Conservation (phyloP, 2,329 filamentous ascomycete genomes). For the Diaporthe caulivora region DNA sequence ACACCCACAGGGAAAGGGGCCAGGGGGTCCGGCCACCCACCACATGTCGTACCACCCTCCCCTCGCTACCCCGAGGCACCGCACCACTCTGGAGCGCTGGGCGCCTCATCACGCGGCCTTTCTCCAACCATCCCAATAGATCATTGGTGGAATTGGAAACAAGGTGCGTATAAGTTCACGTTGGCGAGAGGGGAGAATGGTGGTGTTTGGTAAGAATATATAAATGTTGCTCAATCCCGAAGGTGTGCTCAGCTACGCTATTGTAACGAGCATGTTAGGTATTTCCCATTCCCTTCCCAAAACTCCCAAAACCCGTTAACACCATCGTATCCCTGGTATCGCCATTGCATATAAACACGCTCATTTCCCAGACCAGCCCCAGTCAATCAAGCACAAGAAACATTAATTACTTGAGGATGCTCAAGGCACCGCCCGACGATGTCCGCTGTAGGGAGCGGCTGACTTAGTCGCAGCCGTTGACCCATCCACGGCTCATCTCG, state of each 20-base stretch:
- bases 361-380: constrained; percentile 13
- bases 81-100: constrained; percentile 10
- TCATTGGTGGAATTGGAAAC: constrained; percentile 17
- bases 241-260: constrained; percentile 19
- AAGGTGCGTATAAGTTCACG: constrained; percentile 1
- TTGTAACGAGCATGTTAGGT: constrained; percentile 28
- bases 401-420: constrained; percentile 1
- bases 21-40: background rate
- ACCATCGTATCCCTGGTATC: constrained; percentile 31
- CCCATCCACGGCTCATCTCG: constrained; percentile 70
- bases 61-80: constrained; percentile 24
- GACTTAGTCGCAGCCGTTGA: constrained; percentile 49
- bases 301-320: constrained; percentile 12
- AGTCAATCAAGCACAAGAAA: constrained; percentile 3
- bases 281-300: constrained; percentile 27
- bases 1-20: background rate
- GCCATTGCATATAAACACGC: constrained; percentile 1
- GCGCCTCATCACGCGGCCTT: constrained; percentile 13
- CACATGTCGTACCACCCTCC: constrained; percentile 18
- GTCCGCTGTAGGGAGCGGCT: background rate
- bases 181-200: background rate
- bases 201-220: constrained; percentile 13
- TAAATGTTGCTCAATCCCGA: constrained; percentile 18
- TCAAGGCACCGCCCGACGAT: background rate
- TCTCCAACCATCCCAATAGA: background rate